These are phyloP conservation scores for Monilinia aucupariae DNA, from an alignment of 2,329 filamentous ascomycete species.

Conservation along the genomic window DNA sequence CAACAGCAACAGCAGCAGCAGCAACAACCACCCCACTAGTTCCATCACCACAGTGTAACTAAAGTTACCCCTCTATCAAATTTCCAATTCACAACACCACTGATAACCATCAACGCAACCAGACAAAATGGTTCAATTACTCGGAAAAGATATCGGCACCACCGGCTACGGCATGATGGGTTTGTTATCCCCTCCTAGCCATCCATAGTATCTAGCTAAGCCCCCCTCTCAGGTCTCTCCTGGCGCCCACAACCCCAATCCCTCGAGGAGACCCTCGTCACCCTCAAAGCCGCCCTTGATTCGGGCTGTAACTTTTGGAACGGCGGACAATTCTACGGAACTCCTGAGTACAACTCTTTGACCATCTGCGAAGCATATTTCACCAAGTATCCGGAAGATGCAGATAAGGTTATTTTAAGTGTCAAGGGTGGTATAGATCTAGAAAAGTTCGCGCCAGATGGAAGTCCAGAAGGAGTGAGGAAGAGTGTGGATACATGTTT, in stretches of 20 bases:
- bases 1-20: too few relatives aligned
- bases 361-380: constrained; percentile 59
- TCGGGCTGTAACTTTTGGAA: constrained; percentile 52
- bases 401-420: constrained; percentile 54
- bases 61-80: neutral
- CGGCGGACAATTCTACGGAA: constrained; percentile 60
- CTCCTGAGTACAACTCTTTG: constrained; percentile 52
- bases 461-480: constrained; percentile 49
- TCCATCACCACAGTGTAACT: neutral
- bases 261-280: constrained; percentile 47
- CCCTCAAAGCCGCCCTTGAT: constrained; percentile 49
- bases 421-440: constrained; percentile 53
- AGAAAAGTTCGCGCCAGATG: constrained; percentile 40
- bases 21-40: neutral
- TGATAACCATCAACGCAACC: neutral
- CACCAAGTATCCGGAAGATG: constrained; percentile 57
- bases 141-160: constrained; percentile 29
- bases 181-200: neutral
- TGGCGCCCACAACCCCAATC: constrained; percentile 35
- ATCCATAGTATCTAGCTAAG: neutral
- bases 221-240: constrained; percentile 31
- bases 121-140: constrained; percentile 26
- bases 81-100: neutral
- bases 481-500: constrained; percentile 55
- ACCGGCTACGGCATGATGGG: constrained; percentile 31